These are phyloP conservation scores for Cairneyella variabilis DNA, from an alignment of 495 filamentous ascomycete species.

Conservation along the genomic window DNA sequence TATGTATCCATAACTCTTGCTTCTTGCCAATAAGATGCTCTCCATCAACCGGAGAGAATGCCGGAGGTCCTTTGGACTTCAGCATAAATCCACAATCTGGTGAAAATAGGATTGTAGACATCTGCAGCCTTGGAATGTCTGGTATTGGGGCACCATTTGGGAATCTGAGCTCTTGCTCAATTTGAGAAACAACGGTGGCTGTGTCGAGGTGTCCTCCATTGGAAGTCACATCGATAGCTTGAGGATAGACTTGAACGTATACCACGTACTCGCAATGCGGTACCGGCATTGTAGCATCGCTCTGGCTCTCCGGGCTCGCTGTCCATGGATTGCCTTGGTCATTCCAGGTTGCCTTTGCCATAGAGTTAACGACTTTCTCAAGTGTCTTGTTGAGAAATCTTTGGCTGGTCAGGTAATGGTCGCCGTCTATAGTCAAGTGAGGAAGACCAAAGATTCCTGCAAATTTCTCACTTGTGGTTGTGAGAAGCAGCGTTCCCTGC, in stretches of 20 bases:
- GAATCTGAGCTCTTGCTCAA: constrained; percentile 82
- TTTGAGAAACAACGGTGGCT: constrained; percentile 50
- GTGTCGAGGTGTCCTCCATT: constrained; percentile 22
- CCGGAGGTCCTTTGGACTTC: constrained; percentile 80
- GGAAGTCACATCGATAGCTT: constrained; percentile 40
- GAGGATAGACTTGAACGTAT: constrained; percentile 77
- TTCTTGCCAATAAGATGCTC: constrained; percentile 75
- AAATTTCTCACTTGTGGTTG: constrained; percentile 90
- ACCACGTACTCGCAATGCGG: constrained; percentile 87
- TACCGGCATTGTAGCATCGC: constrained; percentile 51
- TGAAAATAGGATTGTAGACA: constrained; percentile 86
- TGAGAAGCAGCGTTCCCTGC: constrained; percentile 71
- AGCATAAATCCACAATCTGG: constrained; percentile 91
- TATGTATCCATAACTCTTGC: constrained; percentile 65
- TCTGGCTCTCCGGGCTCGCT: constrained; percentile 56
- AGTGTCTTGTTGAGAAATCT: constrained; percentile 68
- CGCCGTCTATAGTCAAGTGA: constrained; percentile 66
- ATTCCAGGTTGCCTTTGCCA: constrained; percentile 43
- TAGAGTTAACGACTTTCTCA: constrained; percentile 57
- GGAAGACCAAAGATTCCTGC: constrained; percentile 83
- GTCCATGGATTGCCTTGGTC: constrained; percentile 37
- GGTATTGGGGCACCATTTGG: constrained; percentile 78
- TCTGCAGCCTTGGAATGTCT: constrained; percentile 61
- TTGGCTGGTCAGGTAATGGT: constrained; percentile 64
- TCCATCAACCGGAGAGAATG: constrained; percentile 58